Conservation (phyloP, 768 basidiomycete genomes). For the Lactarius indigo region DNA sequence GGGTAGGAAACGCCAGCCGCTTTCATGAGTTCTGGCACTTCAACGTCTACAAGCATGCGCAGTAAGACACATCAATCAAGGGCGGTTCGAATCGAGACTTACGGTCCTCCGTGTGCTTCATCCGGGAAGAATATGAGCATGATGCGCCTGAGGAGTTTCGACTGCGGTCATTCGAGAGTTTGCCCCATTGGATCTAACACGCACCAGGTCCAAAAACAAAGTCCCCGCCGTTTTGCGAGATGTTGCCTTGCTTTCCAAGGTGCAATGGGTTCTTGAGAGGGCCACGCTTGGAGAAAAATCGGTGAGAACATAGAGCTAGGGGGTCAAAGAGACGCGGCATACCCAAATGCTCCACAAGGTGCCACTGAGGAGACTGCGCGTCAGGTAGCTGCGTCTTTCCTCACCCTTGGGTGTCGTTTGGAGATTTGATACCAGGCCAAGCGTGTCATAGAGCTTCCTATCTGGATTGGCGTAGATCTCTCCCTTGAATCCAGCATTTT, state of each 20-base stretch:
- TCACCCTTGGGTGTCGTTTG: constrained; percentile 15
- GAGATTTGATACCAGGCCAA: constrained; percentile 22
- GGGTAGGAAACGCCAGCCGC: constrained; percentile 16
- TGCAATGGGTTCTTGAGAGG: constrained; percentile 20
- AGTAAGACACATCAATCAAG: neutral
- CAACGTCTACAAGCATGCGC: constrained; percentile 12
- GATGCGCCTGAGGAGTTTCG: constrained; percentile 1
- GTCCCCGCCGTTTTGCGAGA: constrained; percentile 24
- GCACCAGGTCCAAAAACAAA: constrained; percentile 23
- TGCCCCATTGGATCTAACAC: neutral
- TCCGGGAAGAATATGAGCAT: constrained; percentile 19
- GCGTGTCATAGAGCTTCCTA: constrained; percentile 19
- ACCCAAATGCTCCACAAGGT: constrained; percentile 22
- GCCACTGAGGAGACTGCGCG: constrained; percentile 7
- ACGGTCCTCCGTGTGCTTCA: constrained; percentile 26
- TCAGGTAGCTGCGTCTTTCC: constrained; percentile 20
- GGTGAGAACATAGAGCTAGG: neutral
- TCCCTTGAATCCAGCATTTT: constrained; percentile 16
- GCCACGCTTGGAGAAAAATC: constrained; percentile 9
- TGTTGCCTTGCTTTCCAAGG: constrained; percentile 23
- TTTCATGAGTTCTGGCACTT: constrained; percentile 24
- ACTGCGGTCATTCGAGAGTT: neutral
- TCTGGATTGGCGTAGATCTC: constrained; percentile 25
- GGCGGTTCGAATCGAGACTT: neutral
- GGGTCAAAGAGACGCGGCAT: neutral